A percentile compares a stretch with the other conserved stretches of the same genome.
Evolutionary conservation across 2,329 filamentous ascomycete species (phyloP).

Genomic region (Botrytis byssoidea): DNA sequence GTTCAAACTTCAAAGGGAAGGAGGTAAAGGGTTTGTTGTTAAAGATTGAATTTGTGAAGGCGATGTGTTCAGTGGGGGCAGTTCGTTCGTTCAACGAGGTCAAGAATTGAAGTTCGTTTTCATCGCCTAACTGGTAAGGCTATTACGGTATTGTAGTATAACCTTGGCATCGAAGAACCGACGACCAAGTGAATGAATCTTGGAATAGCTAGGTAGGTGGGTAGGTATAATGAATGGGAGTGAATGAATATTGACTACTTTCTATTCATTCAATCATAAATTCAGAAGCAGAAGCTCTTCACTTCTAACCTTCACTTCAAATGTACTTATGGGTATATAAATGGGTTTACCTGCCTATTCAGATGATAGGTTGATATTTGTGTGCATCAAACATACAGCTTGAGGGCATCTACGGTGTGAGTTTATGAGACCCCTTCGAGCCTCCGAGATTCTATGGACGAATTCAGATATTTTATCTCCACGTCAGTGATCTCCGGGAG

Average conservation of each 20-base stretch:
- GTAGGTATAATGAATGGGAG: neutral
- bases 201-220: neutral
- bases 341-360: neutral
- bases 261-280: neutral
- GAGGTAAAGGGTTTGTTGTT: slow-evolving; percentile 6
- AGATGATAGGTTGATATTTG: neutral
- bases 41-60: slow-evolving; percentile 16
- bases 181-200: neutral
- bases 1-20: neutral
- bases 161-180: neutral
- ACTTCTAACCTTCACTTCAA: neutral
- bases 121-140: slow-evolving; percentile 3
- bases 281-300: neutral
- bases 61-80: slow-evolving; percentile 11
- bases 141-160: neutral
- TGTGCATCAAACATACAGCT: neutral
- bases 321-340: neutral
- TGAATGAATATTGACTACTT: neutral
- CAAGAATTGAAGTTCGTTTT: slow-evolving; percentile 15
- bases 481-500: neutral
- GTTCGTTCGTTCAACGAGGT: neutral
- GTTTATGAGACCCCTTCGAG: neutral
- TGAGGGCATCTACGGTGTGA: neutral
- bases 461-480: neutral
- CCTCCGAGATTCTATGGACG: neutral